phyloP scores from a whole-genome alignment of 108 stramenopile genomes.

The Phaeodactylum tricornutum region DNA sequence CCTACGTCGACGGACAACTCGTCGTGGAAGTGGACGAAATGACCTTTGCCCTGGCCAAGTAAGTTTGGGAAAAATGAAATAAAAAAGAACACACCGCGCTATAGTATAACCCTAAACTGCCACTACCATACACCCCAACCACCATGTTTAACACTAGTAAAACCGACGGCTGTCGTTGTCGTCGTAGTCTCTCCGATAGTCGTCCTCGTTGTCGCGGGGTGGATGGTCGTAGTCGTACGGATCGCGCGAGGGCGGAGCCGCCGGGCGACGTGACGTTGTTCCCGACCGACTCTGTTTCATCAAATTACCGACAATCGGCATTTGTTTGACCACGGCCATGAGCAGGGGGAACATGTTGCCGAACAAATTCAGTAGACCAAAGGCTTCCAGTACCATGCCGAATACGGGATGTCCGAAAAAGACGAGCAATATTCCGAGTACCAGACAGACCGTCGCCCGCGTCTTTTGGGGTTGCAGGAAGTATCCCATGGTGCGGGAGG shows the following conservation, averaged over 20 bases:
- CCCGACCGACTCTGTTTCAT: conserved; percentile 14
- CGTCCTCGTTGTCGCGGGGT: conserved; percentile 5
- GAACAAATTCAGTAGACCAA: conserved; percentile 90
- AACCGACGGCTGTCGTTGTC: conserved; percentile 7
- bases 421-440: conserved; percentile 71
- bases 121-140: too few relatives aligned
- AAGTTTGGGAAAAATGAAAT: too few relatives aligned
- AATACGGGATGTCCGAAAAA: conserved; percentile 81
- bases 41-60: conserved; percentile 66
- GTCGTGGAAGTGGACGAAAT: conserved; percentile 78
- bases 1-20: conserved; percentile 82
- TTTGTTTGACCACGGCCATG: conserved; percentile 43
- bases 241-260: neutral
- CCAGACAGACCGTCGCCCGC: conserved; percentile 74
- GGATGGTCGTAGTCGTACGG: conserved; percentile 15
- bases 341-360: conserved; percentile 88
- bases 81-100: too few relatives aligned
- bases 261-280: neutral
- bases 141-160: too few relatives aligned
- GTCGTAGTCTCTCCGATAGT: conserved; percentile 7
- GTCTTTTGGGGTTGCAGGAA: conserved; percentile 83
- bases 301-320: conserved; percentile 67
- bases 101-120: too few relatives aligned
- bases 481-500: conserved; percentile 74
- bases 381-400: conserved; percentile 82